Evolutionary conservation across 2,329 filamentous ascomycete species (phyloP).

Genomic region (Diaporthe velutina): DNA sequence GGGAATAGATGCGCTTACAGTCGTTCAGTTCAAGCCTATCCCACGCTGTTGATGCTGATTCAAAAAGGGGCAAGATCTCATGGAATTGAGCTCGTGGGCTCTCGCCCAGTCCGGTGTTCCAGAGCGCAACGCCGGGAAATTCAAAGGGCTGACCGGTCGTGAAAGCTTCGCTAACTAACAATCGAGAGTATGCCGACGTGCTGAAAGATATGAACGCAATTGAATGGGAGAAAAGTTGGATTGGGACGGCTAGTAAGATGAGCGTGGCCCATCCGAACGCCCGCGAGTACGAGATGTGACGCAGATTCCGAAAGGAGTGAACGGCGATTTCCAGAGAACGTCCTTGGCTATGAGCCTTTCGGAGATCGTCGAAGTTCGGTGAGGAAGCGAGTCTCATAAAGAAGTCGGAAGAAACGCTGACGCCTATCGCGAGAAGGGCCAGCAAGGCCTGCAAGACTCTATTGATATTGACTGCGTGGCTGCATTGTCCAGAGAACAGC

Average conservation of each 20-base stretch:
- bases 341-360: background rate
- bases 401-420: background rate
- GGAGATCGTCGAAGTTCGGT: background rate
- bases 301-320: background rate
- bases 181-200: background rate
- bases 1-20: background rate
- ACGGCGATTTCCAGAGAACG: background rate
- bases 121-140: background rate
- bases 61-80: background rate
- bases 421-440: background rate
- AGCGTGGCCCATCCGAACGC: background rate
- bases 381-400: background rate
- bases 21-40: background rate
- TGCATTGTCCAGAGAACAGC: background rate
- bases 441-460: background rate
- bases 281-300: background rate
- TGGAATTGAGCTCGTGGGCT: background rate
- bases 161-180: background rate
- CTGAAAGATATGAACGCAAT: background rate
- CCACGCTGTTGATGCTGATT: background rate
- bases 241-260: background rate
- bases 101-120: rapidly evolving
- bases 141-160: background rate
- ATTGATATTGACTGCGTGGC: background rate
- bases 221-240: background rate